These are phyloP conservation scores for Asterionellopsis glacialis DNA, from an alignment of 108 stramenopile species.

Conservation along the genomic window DNA sequence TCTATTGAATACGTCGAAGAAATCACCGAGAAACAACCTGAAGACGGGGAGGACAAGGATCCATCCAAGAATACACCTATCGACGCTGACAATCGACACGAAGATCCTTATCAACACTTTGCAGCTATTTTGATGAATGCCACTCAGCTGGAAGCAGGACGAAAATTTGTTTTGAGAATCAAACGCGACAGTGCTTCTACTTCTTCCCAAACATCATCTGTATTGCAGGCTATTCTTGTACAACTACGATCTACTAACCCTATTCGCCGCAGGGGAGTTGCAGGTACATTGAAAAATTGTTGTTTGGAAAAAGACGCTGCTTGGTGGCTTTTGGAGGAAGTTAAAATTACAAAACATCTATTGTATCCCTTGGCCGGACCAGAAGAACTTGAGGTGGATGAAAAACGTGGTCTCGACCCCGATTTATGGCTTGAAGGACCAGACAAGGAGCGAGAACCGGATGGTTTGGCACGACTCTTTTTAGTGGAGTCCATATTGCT, in stretches of 20 bases:
- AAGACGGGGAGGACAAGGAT: not conserved
- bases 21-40: conserved; percentile 11
- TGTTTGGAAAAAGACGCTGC: conserved; percentile 76
- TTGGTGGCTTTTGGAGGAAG: conserved; percentile 81
- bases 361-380: conserved; percentile 78
- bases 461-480: conserved; percentile 45
- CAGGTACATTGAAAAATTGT: conserved; percentile 80
- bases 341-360: conserved; percentile 50
- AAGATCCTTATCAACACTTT: conserved; percentile 88
- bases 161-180: conserved; percentile 61
- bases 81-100: conserved; percentile 16
- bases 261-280: conserved; percentile 73
- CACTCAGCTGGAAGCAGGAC: conserved; percentile 71
- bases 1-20: conserved; percentile 29
- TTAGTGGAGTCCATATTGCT: conserved; percentile 70
- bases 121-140: conserved; percentile 84
- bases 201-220: conserved; percentile 11
- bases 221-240: conserved; percentile 53
- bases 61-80: conserved; percentile 17
- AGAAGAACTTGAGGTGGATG: conserved; percentile 79
- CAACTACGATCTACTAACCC: conserved; percentile 56
- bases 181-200: conserved; percentile 10
- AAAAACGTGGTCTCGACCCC: conserved; percentile 83
- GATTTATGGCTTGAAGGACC: conserved; percentile 86
- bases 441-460: conserved; percentile 68